Evolutionary conservation across 1,139 yeast genomes (phyloP), one percentile per base, ranked within the genome.

Genomic region (Yueomyces sp.): DNA sequence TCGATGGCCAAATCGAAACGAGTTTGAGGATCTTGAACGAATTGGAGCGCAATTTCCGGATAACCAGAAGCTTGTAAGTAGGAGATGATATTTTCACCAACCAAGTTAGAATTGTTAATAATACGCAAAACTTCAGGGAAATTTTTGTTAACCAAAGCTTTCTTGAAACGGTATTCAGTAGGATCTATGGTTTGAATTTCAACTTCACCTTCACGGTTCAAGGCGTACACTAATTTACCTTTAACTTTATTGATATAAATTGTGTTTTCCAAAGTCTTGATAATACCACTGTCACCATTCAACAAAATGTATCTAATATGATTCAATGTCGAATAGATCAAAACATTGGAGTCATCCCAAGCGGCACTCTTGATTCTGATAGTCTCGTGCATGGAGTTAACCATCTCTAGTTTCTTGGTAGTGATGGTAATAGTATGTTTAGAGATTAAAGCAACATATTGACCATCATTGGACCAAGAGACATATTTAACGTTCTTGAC

Each of bases 361-460:
- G 95, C 87, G 40, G 96, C 97, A 67, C 95, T 81, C 70, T 93
- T 93, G 57, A 93, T 86, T 64, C 98, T 75, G 53, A 93, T 91
- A 4, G 98, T 91, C 67, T 93, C 99, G 61, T 89, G 97, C 76
- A 89, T 74, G 4, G 95, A 80, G 42, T 91, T 81, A 38, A 87
- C 72, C 49, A 80, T 68, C 59, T 86, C 87, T 55, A 91, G 73
- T 51, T 78, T 80, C 62, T 77, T 82, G 55, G 78, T 81, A 32
- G 86, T 95, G 55, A 91, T 79, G 7, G 95, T 83, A 53, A 93
- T 84, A 30, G 94, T 83, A 65, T 93, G 99, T 62, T 91, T 93
- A 29, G 95, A 80, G 61, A 89, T 72, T 46, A 93, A 70, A 1
- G 98, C 98, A 52, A 89, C 75, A 58, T 85, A 75, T 59, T 82